These are phyloP conservation scores for Xylariaceae sp. DNA, from an alignment of 2,329 filamentous ascomycete species.

Conservation along the genomic window DNA sequence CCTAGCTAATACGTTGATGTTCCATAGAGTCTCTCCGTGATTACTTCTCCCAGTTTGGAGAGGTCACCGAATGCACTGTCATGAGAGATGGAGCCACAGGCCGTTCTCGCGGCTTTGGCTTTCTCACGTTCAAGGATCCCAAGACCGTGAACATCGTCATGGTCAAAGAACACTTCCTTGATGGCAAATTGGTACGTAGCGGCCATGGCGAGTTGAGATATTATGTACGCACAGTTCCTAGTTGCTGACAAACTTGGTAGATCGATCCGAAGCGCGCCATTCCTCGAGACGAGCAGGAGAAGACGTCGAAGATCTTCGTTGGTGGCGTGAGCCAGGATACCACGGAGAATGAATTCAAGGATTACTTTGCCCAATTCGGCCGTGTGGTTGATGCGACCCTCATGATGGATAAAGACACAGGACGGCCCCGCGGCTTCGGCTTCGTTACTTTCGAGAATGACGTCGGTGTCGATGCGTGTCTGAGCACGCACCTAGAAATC, in stretches of 20 bases:
- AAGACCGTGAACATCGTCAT: constrained; percentile 99
- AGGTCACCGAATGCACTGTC: constrained; percentile 97
- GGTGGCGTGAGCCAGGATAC: constrained; percentile 96
- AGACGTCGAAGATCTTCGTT: constrained; percentile 98
- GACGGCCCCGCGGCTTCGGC: constrained; percentile 90
- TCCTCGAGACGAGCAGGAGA: constrained; percentile 94
- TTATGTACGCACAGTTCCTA: neutral
- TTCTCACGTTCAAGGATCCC: constrained; percentile 94
- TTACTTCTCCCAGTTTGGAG: constrained; percentile 96
- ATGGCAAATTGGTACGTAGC: constrained; percentile 88
- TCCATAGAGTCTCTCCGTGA: constrained; percentile 82
- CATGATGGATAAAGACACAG: constrained; percentile 99
- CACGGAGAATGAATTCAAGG: constrained; percentile 90
- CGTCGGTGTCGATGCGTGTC: constrained; percentile 84
- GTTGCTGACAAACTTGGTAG: constrained; percentile 42
- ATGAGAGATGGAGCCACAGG: constrained; percentile 96
- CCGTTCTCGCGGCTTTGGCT: constrained; percentile 91
- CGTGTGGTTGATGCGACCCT: constrained; percentile 94
- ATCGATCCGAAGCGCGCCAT: constrained; percentile 98
- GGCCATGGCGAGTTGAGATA: neutral
- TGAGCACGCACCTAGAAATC: constrained; percentile 81
- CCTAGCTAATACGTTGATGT: constrained; percentile 19
- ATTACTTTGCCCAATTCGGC: constrained; percentile 95
- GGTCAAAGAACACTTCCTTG: constrained; percentile 98
- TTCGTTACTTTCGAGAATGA: constrained; percentile 98